phyloP scores from a whole-genome alignment of 495 filamentous ascomycete species.

The Pyrenopolyporus hunteri region DNA sequence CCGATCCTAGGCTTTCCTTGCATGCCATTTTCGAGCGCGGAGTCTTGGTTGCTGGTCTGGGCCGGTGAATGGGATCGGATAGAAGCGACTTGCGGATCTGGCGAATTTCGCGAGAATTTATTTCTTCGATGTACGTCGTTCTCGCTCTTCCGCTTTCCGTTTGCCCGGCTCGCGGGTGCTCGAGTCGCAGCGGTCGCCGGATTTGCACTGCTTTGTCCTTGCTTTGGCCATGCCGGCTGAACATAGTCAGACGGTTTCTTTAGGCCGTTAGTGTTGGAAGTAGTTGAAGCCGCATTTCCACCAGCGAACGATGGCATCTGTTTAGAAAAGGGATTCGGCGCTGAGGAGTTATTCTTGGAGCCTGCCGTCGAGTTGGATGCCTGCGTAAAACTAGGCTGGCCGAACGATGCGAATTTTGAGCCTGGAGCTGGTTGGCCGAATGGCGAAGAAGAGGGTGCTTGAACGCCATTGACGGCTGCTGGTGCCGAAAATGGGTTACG shows the following conservation, averaged over 20 bases:
- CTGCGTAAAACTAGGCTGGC: not conserved
- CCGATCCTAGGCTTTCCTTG: not conserved
- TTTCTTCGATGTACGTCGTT: conserved; percentile 3
- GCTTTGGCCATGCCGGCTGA: conserved; percentile 38
- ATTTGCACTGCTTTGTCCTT: not conserved
- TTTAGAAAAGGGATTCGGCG: conserved; percentile 5
- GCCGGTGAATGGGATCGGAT: not conserved
- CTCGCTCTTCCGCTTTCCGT: conserved; percentile 24
- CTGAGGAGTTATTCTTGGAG: not conserved
- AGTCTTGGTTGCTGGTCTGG: not conserved
- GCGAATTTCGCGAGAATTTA: conserved; percentile 18
- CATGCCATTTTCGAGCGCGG: not conserved
- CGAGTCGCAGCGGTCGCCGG: not conserved
- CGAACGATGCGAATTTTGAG: conserved; percentile 2
- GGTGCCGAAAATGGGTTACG: not conserved
- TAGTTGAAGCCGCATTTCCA: not conserved
- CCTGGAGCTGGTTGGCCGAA: conserved; percentile 2
- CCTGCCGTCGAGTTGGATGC: not conserved
- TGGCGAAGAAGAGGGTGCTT: conserved; percentile 15
- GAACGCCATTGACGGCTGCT: not conserved
- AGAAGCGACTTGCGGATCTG: conserved; percentile 2
- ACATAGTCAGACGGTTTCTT: conserved; percentile 25
- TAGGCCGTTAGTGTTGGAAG: not conserved
- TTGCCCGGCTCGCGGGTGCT: not conserved
- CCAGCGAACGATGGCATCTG: not conserved